A percentile compares a stretch with the other conserved stretches of the same genome.
Evolutionary conservation across 1,284 basidiomycete species (phyloP).

Genomic region (Bjerkandera adusta): DNA sequence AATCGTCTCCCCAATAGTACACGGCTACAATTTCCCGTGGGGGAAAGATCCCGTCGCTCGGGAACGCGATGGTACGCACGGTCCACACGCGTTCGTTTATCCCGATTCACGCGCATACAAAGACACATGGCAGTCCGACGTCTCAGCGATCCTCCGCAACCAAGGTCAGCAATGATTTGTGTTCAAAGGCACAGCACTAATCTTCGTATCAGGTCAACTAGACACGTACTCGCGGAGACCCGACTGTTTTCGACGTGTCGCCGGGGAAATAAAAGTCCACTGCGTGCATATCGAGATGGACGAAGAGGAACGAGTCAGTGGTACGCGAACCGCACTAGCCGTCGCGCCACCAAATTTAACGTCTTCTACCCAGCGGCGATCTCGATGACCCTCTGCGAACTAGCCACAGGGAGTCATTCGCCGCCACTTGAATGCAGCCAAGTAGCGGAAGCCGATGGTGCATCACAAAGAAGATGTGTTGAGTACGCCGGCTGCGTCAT

Average conservation of each 20-base stretch:
- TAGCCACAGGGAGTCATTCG: conserved; percentile 65
- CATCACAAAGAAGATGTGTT: conserved; percentile 24
- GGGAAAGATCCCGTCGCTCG: too few relatives aligned
- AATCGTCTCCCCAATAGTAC: too few relatives aligned
- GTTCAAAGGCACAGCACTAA: too few relatives aligned
- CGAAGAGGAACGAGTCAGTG: conserved; percentile 57
- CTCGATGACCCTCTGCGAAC: conserved; percentile 73
- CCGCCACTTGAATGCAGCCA: conserved; percentile 61
- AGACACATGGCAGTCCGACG: conserved; percentile 3
- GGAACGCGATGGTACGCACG: too few relatives aligned
- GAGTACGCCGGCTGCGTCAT: conserved; percentile 21
- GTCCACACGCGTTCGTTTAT: too few relatives aligned
- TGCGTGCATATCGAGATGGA: conserved; percentile 59
- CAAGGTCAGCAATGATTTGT: neutral
- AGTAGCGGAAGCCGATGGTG: conserved; percentile 9
- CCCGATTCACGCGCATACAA: neutral
- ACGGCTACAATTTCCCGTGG: too few relatives aligned
- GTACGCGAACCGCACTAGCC: conserved; percentile 19
- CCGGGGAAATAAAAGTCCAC: conserved; percentile 41
- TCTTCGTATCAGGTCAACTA: conserved; percentile 21
- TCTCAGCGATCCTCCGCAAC: conserved; percentile 9
- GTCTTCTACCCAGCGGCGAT: conserved; percentile 53
- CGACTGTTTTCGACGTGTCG: conserved; percentile 63
- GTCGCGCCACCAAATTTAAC: conserved; percentile 13
- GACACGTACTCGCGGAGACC: conserved; percentile 35